Conservation (phyloP, 768 basidiomycete genomes). For the Tylopilus cervinicoccineus region DNA sequence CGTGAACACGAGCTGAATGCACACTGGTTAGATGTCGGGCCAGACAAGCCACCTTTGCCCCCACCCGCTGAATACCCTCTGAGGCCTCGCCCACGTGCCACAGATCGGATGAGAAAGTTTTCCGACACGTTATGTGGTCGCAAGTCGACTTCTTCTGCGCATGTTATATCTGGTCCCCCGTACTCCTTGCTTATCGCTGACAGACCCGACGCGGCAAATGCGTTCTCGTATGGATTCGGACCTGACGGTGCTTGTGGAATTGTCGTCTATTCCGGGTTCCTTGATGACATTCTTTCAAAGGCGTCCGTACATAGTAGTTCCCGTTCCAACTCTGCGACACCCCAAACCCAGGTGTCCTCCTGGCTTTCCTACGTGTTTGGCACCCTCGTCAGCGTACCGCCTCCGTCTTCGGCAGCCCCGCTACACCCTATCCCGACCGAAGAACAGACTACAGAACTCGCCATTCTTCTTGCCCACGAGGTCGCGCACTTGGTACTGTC, state of each 20-base stretch:
- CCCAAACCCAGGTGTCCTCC: constrained; percentile 29
- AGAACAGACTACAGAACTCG: constrained; percentile 84
- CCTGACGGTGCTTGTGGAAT: constrained; percentile 89
- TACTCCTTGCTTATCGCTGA: constrained; percentile 91
- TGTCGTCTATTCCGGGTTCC: constrained; percentile 90
- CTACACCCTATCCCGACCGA: constrained; percentile 57
- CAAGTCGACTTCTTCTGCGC: constrained; percentile 41
- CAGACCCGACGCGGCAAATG: constrained; percentile 78
- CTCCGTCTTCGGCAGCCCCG: constrained; percentile 26
- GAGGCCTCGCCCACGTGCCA: constrained; percentile 75
- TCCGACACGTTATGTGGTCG: constrained; percentile 48
- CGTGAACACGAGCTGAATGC: constrained; percentile 52
- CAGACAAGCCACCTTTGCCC: constrained; percentile 58
- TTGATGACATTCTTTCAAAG: constrained; percentile 76
- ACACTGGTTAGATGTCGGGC: constrained; percentile 51
- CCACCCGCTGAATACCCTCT: constrained; percentile 81
- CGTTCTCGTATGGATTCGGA: constrained; percentile 95
- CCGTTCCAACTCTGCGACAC: constrained; percentile 16
- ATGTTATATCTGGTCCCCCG: constrained; percentile 72
- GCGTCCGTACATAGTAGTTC: constrained; percentile 24
- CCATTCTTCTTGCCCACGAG: constrained; percentile 91
- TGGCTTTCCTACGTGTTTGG: constrained; percentile 51
- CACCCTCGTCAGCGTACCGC: constrained; percentile 33
- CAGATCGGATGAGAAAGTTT: constrained; percentile 62
- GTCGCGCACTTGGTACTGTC: constrained; percentile 87